These are phyloP conservation scores for Cladosporium oxysporum DNA, from an alignment of 2,329 filamentous ascomycete species.

Conservation along the genomic window DNA sequence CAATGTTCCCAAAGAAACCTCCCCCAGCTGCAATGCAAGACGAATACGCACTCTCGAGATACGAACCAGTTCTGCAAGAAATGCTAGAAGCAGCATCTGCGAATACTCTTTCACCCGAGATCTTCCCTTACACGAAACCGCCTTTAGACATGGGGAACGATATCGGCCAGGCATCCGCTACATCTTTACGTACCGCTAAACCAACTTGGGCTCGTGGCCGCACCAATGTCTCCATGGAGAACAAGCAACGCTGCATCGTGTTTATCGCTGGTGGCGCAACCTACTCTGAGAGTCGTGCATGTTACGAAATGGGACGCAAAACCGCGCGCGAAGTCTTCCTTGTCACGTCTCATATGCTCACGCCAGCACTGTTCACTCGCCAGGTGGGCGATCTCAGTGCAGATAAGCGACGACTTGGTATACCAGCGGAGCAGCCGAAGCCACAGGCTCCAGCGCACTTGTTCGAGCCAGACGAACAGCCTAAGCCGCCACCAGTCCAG, in stretches of 20 bases:
- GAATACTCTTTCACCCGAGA: conserved; percentile 45
- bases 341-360: conserved; percentile 89
- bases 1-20: conserved; percentile 71
- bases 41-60: conserved; percentile 84
- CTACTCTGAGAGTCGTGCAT: conserved; percentile 83
- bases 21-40: conserved; percentile 58
- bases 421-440: conserved; percentile 78
- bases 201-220: conserved; percentile 92
- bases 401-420: conserved; percentile 72
- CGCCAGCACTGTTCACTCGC: conserved; percentile 76
- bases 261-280: conserved; percentile 96
- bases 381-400: conserved; percentile 79
- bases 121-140: conserved; percentile 53
- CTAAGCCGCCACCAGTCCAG: conserved; percentile 56
- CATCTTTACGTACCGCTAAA: conserved; percentile 85
- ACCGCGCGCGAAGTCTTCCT: conserved; percentile 83
- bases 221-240: conserved; percentile 65
- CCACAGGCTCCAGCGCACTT: conserved; percentile 83
- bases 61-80: conserved; percentile 77
- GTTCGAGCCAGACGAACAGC: conserved; percentile 68
- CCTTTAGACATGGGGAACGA: conserved; percentile 63
- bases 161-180: conserved; percentile 48
- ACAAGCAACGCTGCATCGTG: conserved; percentile 84
- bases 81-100: conserved; percentile 70
- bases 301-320: conserved; percentile 78